Base-by-base conservation (phyloP, 768 basidiomycete species). In the Xerocomellus amylosporus region DNA sequence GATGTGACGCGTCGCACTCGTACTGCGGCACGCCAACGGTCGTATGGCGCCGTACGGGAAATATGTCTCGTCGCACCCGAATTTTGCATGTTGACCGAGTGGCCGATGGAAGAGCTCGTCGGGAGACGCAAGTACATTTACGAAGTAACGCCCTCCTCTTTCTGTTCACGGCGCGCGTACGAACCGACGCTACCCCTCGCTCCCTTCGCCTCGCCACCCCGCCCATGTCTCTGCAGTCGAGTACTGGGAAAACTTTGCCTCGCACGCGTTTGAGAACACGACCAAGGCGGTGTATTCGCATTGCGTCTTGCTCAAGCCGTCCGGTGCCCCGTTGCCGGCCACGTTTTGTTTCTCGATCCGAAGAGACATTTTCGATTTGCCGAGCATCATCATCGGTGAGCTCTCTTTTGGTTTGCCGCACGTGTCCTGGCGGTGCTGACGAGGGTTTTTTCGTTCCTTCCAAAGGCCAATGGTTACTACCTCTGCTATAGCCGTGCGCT, bases 21-120 rank as follows among this genome's bases (percentile, higher is more conserved):
- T 97, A 91, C 71, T 94, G 90, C 62, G 96, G 96, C 12, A 98
- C 96, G 28, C 96, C 96, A 3, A 98, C 96, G 1, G 93, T 95
- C 39, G 91, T 96, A 12, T 99, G 96, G 96, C 86, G 97, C 42
- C 81, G 97, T 47, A 99, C 97, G 19, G 97, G 97, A 99, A 74
- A 94, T 99, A 24, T 95, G 93, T 66, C 85, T 97, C 43, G 97
- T 94, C 44, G 95, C 94, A 1, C 90, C 93, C 6, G 97, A 99
- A 73, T 98, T 99, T 67, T 91, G 88, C 70, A 87, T 92, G 81
- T 77, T 99, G 58, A 94, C 93, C 9, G 92, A 89, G 62, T 95
- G 93, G 90, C 83, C 84, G 9, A 79, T 87, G 71, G 87, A 90
- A 58, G 93, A 98, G 59, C 78, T 99, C 19, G 60, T 86, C 22